These are phyloP conservation scores for Monosporozyma solicola DNA, from an alignment of 805 yeast species.

Conservation along the genomic window DNA sequence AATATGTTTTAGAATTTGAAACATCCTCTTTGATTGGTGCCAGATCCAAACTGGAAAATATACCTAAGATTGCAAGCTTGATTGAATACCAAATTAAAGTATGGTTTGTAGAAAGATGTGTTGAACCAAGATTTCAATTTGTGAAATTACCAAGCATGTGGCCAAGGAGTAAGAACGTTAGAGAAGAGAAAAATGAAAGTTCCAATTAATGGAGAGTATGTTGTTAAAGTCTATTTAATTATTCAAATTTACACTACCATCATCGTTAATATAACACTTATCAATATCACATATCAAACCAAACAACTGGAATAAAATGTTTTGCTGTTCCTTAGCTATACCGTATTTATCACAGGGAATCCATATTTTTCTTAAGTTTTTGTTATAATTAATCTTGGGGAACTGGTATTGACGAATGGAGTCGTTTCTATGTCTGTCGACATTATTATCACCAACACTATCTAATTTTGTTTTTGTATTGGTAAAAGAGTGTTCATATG, in stretches of 20 bases:
- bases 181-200: slow-evolving; percentile 29
- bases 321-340: slow-evolving; percentile 21
- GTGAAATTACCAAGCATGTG: slow-evolving; percentile 78
- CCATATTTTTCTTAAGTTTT: slow-evolving; percentile 29
- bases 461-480: neutral
- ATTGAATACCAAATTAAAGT: slow-evolving; percentile 73
- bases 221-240: neutral
- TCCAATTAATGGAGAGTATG: neutral
- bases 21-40: slow-evolving; percentile 89
- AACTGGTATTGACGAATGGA: neutral
- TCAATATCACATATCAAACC: slow-evolving; percentile 9
- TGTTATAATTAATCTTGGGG: slow-evolving; percentile 4
- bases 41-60: slow-evolving; percentile 81
- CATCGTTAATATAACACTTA: slow-evolving; percentile 7
- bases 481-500: slow-evolving; percentile 1
- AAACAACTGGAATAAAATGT: slow-evolving; percentile 9
- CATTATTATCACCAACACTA: neutral
- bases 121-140: slow-evolving; percentile 87
- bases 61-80: slow-evolving; percentile 81
- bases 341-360: slow-evolving; percentile 36
- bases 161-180: slow-evolving; percentile 59
- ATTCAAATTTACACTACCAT: slow-evolving; percentile 12
- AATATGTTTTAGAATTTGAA: slow-evolving; percentile 79
- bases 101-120: slow-evolving; percentile 90
- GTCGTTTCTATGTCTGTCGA: neutral